Evolutionary conservation across 345 rosid genomes (phyloP).

Genomic region (Abelmoschus esculentus): DNA sequence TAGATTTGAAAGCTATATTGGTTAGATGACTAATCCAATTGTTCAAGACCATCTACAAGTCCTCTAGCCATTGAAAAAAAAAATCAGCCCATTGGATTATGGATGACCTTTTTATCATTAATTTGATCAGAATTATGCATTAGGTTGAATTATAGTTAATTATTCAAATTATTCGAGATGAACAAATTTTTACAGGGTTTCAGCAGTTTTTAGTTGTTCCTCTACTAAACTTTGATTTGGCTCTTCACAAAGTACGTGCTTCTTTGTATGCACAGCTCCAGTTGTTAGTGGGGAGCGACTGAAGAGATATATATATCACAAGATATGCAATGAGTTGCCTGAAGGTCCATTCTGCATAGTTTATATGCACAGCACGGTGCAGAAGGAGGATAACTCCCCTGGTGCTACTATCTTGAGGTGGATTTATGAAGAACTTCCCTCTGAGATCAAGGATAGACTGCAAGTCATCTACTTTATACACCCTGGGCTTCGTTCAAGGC

Average conservation of each 20-base stretch:
- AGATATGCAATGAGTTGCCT: conserved; percentile 62
- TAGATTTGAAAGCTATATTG: too few species aligned
- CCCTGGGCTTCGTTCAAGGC: conserved; percentile 87
- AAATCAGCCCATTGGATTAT: too few species aligned
- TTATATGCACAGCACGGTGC: conserved; percentile 79
- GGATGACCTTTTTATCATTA: too few species aligned
- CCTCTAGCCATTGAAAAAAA: too few species aligned
- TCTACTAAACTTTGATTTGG: background rate
- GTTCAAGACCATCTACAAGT: too few species aligned
- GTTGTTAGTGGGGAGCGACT: conserved; percentile 71
- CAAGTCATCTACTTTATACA: conserved; percentile 71
- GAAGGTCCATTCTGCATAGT: conserved; percentile 79
- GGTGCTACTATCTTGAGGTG: conserved; percentile 81
- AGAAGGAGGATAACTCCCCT: conserved; percentile 79
- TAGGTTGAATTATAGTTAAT: too few species aligned
- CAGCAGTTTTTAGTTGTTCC: background rate
- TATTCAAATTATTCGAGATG: background rate
- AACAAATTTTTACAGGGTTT: background rate
- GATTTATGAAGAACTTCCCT: conserved; percentile 87
- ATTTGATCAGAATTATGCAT: too few species aligned
- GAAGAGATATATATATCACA: conserved; percentile 69
- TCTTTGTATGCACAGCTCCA: conserved; percentile 54
- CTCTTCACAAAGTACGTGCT: background rate
- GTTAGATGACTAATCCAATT: too few species aligned
- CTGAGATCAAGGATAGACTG: conserved; percentile 66